Base-by-base conservation (phyloP, 306 rosid species). In the Delonix regia region DNA sequence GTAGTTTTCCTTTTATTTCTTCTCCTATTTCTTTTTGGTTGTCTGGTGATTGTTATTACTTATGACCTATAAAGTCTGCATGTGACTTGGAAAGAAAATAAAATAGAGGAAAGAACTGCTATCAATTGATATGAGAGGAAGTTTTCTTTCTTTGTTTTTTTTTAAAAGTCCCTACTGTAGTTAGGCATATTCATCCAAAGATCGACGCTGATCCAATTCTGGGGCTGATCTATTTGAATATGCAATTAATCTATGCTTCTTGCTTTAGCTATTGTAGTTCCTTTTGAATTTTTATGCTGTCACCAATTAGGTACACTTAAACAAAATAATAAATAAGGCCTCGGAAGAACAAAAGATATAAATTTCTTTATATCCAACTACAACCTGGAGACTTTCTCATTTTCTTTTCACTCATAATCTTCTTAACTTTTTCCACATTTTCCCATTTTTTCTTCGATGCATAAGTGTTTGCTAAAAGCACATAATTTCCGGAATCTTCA, bases 391-490 rank as follows among this genome's bases (percentile, higher is more conserved):
- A 80, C 80, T 89, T 89, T 83, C 64, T 85, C 41, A 91, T 79
- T 6, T 85, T 73, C 63, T 53, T 88, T 86, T 77, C 80, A 66
- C 66, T 72, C 83, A 93, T 82, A 79, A 86, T 55, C 78, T 61
- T 89, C 80, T 83, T 86, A 52, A 89, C 84, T 71, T 82, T 83
- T 81, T 88, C 89, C 24, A 88, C 93, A 42, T n/a, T 60, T 71
- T 79, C 86, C 97, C 98, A 93, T 52, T 89, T 87, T 41, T 70
- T 81, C 69, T 64, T 83, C 0, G 88, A 84, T 47, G 93, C 96
- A 56, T 89, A 93, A 33, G 83, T 88, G 68, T 83, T 93, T 56
- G 90, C 97, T 44, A 93, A 81, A 84, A 89, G 89, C 80, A 86
- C 91, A 60, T 86, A 90, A 79, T 82, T 89, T 74, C 85, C 97